Conservation (phyloP, 2,329 filamentous ascomycete genomes). For the Ophiocordyceps camponoti-saundersi region DNA sequence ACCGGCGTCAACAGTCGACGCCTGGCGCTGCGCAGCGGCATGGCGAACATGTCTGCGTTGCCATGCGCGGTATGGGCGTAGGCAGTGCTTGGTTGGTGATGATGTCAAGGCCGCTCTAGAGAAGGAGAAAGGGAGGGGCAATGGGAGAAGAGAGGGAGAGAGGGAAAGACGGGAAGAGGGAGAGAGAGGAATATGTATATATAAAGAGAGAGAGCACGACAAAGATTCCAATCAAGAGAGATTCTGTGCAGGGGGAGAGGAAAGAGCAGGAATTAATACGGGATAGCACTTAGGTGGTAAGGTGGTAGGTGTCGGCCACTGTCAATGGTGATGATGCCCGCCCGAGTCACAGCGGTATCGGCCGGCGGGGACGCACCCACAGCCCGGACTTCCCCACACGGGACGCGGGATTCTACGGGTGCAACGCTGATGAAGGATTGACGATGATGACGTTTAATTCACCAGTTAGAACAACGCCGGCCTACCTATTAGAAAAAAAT, state of each 20-base stretch:
- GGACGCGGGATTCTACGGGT: not conserved
- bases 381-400: not conserved
- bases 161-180: not conserved
- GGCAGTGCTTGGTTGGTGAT: not conserved
- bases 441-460: not conserved
- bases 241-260: too few relatives aligned
- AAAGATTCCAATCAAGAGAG: not conserved
- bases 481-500: not conserved
- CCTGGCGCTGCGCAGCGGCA: constrained; percentile 28
- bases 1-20: constrained; percentile 15
- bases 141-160: not conserved
- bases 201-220: not conserved
- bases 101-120: not conserved
- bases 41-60: constrained; percentile 24
- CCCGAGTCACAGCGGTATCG: not conserved
- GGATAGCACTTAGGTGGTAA: too few relatives aligned
- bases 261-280: too few relatives aligned
- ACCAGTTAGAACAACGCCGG: not conserved
- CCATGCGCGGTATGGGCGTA: constrained; percentile 14
- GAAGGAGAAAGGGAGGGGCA: not conserved
- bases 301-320: too few relatives aligned
- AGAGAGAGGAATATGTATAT: too few relatives aligned
- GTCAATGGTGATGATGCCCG: too few relatives aligned
- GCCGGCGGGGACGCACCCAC: not conserved
- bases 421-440: not conserved